phyloP scores from a whole-genome alignment of 176 grass and related monocot species.

The Carex kokanica region DNA sequence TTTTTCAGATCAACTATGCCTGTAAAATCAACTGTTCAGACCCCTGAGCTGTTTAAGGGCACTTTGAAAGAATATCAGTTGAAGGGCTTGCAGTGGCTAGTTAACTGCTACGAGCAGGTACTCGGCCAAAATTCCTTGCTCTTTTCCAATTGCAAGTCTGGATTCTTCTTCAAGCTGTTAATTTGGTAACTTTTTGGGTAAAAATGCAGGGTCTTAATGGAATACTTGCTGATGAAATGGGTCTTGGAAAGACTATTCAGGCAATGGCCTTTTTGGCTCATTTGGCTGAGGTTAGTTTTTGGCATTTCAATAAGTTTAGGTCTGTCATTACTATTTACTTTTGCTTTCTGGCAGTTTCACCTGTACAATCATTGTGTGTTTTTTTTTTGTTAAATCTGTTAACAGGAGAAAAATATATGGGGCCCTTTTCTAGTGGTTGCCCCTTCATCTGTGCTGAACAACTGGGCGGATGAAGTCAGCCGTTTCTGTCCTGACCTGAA shows the following conservation, averaged over 20 bases:
- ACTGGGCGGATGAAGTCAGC: slow-evolving; percentile 96
- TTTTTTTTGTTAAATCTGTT: slow-evolving; percentile 26
- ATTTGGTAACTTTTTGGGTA: neutral
- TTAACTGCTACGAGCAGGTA: slow-evolving; percentile 99
- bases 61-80: slow-evolving; percentile 95
- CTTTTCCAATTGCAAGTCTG: neutral
- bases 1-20: slow-evolving; percentile 95
- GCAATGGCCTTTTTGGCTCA: slow-evolving; percentile 99
- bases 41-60: slow-evolving; percentile 94
- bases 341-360: slow-evolving; percentile 10
- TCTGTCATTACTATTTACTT: slow-evolving; percentile 17
- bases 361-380: neutral
- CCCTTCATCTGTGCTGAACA: slow-evolving; percentile 98
- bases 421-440: slow-evolving; percentile 98
- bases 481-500: slow-evolving; percentile 98
- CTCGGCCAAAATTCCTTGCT: slow-evolving; percentile 16
- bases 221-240: slow-evolving; percentile 99
- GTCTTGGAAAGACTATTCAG: slow-evolving; percentile 97
- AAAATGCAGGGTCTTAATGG: slow-evolving; percentile 86
- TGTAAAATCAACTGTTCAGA: slow-evolving; percentile 79
- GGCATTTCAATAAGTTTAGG: slow-evolving; percentile 1
- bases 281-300: slow-evolving; percentile 89
- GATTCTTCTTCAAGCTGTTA: slow-evolving; percentile 9
- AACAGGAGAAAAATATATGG: slow-evolving; percentile 99
- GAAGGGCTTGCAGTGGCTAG: slow-evolving; percentile 98